A percentile compares a stretch with the other conserved stretches of the same genome.
Conservation (phyloP, 108 stramenopile species). For the Seminavis robusta region DNA sequence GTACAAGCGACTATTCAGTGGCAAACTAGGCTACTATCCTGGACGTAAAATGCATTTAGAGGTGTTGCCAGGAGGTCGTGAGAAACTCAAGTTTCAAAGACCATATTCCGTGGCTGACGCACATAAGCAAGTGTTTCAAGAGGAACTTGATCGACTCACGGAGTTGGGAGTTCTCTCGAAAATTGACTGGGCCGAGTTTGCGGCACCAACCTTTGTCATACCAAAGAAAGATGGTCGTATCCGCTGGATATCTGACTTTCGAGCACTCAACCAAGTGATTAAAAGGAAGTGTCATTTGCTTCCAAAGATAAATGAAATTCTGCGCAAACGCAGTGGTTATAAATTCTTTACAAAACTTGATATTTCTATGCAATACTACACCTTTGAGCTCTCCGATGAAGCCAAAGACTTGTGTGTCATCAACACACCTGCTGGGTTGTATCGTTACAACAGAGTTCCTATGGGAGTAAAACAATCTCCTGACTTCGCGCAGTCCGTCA, state of each 20-base stretch:
- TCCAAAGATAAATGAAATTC: constrained; percentile 17
- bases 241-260: constrained; percentile 18
- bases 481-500: constrained; percentile 12
- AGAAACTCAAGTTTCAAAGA: constrained; percentile 14
- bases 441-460: constrained; percentile 29
- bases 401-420: constrained; percentile 17
- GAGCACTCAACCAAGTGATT: constrained; percentile 33
- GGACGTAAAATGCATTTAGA: constrained; percentile 25
- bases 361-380: constrained; percentile 25
- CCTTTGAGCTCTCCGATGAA: constrained; percentile 12
- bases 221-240: constrained; percentile 31
- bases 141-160: constrained; percentile 19
- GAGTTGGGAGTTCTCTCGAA: constrained; percentile 24
- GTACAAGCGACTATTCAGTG: constrained; percentile 16
- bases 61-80: neutral
- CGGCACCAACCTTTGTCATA: constrained; percentile 29
- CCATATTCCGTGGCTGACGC: constrained; percentile 17
- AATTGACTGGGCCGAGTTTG: constrained; percentile 32
- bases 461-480: constrained; percentile 45
- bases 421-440: constrained; percentile 44
- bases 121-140: constrained; percentile 19
- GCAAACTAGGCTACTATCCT: constrained; percentile 29
- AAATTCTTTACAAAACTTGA: constrained; percentile 23
- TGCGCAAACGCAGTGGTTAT: constrained; percentile 6
- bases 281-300: constrained; percentile 1